phyloP scores from a whole-genome alignment of 441 rosid genomes.

The California macrophylla region DNA sequence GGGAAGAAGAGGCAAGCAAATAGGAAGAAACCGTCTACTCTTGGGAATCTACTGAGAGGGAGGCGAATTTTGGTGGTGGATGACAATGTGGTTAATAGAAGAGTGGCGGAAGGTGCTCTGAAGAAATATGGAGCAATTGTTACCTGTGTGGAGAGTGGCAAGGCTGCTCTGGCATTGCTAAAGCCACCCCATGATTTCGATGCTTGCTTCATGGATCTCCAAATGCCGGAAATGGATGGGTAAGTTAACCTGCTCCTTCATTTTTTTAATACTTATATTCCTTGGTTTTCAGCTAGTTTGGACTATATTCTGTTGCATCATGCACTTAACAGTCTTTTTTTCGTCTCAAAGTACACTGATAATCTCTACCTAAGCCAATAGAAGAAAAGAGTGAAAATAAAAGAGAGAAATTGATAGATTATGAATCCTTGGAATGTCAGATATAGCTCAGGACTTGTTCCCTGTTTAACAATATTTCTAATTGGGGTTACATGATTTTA shows the following conservation, averaged over 20 bases:
- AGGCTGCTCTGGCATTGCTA: conserved; percentile 53
- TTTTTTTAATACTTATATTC: not conserved
- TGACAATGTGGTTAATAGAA: conserved; percentile 74
- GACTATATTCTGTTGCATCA: not conserved
- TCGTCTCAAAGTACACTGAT: not conserved
- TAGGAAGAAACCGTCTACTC: conserved; percentile 39
- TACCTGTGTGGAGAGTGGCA: conserved; percentile 78
- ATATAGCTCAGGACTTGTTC: not conserved
- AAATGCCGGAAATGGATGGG: conserved; percentile 99
- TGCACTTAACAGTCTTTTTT: not conserved
- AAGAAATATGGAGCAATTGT: conserved; percentile 77
- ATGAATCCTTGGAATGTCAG: not conserved
- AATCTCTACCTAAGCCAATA: not conserved
- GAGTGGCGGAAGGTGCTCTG: conserved; percentile 89
- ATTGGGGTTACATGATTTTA: not conserved
- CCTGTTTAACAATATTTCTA: not conserved
- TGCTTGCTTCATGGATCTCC: conserved; percentile 95
- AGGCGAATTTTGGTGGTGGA: conserved; percentile 81
- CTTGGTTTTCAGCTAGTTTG: not conserved
- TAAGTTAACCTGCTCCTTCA: conserved; percentile 22
- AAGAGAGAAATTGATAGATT: not conserved
- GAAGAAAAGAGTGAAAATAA: not conserved
- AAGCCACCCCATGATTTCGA: conserved; percentile 73
- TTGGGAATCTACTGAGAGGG: conserved; percentile 49
- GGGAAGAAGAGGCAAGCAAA: conserved; percentile 41